Evolutionary conservation across 305 asterid species (phyloP).

Genomic region (Petunia hybrid): DNA sequence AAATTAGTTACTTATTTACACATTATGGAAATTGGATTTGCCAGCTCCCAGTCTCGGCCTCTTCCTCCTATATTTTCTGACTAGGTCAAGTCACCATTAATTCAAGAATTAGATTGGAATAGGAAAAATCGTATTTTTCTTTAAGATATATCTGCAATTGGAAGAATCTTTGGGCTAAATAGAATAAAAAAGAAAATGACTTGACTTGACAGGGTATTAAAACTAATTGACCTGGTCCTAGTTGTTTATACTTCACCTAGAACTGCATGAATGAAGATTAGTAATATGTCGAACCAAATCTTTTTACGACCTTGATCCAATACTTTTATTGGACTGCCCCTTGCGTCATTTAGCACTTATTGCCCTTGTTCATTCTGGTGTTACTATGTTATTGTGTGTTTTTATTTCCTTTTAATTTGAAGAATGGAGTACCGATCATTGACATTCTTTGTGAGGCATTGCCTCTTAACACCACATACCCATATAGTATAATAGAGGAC

Average conservation of each 20-base stretch:
- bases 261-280: background rate
- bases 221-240: background rate
- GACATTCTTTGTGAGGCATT: background rate
- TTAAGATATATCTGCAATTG: background rate
- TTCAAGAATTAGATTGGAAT: background rate
- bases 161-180: background rate
- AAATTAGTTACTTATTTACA: background rate
- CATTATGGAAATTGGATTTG: background rate
- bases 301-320: too few species aligned
- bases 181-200: background rate
- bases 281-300: background rate
- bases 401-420: background rate
- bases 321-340: background rate
- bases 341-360: background rate
- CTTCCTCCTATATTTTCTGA: background rate
- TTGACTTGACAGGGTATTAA: background rate
- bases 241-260: background rate
- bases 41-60: background rate
- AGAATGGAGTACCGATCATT: background rate
- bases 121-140: background rate
- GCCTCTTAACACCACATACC: constrained; percentile 13
- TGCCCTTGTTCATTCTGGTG: background rate
- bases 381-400: background rate
- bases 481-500: background rate
- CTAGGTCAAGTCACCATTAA: constrained; percentile 21